Percentiles rank a stretch among this genome's conserved stretches.
Conservation (phyloP, 495 filamentous ascomycete genomes). For the Neurospora tetrasperma region DNA sequence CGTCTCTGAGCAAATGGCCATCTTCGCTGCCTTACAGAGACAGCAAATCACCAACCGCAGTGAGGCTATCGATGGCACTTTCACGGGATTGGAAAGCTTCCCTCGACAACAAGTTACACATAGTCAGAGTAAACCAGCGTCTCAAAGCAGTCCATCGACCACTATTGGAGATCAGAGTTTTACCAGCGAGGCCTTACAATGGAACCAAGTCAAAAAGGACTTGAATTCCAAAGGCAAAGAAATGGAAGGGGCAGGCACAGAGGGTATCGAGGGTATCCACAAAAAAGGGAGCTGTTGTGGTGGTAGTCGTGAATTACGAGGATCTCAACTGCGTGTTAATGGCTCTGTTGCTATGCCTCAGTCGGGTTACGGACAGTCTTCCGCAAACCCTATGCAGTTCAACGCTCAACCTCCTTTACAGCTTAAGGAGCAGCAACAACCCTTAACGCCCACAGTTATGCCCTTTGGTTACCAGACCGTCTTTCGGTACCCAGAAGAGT, state of each 20-base stretch:
- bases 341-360: conserved; percentile 6
- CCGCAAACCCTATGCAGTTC: conserved; percentile 9
- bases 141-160: neutral
- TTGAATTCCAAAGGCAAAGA: conserved; percentile 2
- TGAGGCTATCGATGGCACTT: neutral
- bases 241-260: neutral
- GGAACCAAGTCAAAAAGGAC: neutral
- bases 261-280: neutral
- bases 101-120: neutral
- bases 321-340: neutral
- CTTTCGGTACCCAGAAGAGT: conserved; percentile 30
- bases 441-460: neutral
- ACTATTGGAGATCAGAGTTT: neutral
- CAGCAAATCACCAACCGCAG: neutral
- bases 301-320: neutral
- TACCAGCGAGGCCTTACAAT: neutral
- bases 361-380: conserved; percentile 6
- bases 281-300: conserved; percentile 4
- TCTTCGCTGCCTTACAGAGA: neutral
- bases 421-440: conserved; percentile 8
- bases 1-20: neutral
- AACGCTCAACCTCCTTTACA: conserved; percentile 3
- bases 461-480: conserved; percentile 13
- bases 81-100: neutral
- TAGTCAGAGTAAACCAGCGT: neutral